Evolutionary conservation across 352 stramenopile species (phyloP), one percentile per base, ranked within the genome.

Genomic region (Phytophthora ohioensis): DNA sequence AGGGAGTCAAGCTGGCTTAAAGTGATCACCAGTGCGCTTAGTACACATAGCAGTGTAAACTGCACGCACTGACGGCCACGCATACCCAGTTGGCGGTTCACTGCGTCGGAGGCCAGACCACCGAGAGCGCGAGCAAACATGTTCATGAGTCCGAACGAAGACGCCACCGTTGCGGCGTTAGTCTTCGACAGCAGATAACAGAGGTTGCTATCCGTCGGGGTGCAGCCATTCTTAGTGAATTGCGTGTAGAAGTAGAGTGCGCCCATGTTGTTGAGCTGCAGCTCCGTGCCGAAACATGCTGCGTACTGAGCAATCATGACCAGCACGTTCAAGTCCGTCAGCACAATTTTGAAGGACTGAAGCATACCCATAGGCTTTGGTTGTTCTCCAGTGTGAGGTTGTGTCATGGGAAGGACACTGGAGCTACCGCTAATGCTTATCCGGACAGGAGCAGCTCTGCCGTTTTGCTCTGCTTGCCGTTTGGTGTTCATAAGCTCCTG

Each of bases 251-350:
- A 98, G 80, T 98, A 98, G 15, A 92, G 78, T 6, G 94, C 93
- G 36, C 92, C 91, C 75, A 97, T 96, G 82, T 99, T 98, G 89
- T 98, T 98, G 57, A 98, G 88, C 73, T 97, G 97, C 30, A 99
- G 80, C 72, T 99, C 97, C 15, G 97, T 94, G 55, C 97, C 97
- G 71, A 99, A 99, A 77, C 83, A 97, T 45, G 90, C 88, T 7
- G 83, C 96, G 73, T 99, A 99, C 64, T 98, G 92, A 34, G 97
- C 59, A 72, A 97, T 95, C 60, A 99, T 81, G 47, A 99, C 75
- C 76, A 96, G 94, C 9, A 92, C 94, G 75, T 98, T 98, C 56
- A 86, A 64, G 73, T 98, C 93, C 2, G 82, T 59, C 15, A 92
- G 79, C 36, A 92, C 92, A 59, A 87, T 73, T 32, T 62, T 51